These are phyloP conservation scores for Colletotrichum neosansevieriae DNA, from an alignment of 2,329 filamentous ascomycete species.

Conservation along the genomic window DNA sequence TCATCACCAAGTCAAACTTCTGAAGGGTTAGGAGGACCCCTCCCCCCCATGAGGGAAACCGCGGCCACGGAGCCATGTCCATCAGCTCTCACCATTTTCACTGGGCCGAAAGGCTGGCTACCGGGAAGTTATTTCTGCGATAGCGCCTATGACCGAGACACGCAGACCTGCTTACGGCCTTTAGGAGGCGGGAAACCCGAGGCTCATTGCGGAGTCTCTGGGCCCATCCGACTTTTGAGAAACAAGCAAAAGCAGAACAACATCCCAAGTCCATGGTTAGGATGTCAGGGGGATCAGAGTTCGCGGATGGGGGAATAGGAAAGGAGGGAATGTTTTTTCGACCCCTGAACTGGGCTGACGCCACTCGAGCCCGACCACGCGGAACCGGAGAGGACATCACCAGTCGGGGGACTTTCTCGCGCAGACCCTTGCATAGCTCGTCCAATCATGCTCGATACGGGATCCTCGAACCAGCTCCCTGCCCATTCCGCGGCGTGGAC, in stretches of 20 bases:
- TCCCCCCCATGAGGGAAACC: background rate
- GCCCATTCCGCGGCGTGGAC: constrained; percentile 23
- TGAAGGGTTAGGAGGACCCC: background rate
- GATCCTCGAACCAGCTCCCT: constrained; percentile 26
- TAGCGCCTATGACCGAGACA: constrained; percentile 29
- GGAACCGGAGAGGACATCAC: constrained; percentile 28
- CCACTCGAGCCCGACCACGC: constrained; percentile 35
- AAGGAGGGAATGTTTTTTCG: constrained; percentile 20
- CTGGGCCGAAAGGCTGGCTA: background rate
- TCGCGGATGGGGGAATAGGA: background rate
- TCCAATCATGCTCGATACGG: constrained; percentile 15
- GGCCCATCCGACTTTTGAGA: background rate
- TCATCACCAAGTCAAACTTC: background rate
- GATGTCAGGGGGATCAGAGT: background rate
- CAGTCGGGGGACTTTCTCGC: background rate
- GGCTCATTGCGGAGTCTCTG: background rate
- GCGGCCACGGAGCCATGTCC: background rate
- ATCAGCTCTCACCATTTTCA: constrained; percentile 17
- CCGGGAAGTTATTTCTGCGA: constrained; percentile 11
- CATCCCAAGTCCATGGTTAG: background rate
- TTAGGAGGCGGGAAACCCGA: constrained; percentile 10
- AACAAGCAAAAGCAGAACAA: background rate
- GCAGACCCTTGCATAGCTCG: constrained; percentile 24
- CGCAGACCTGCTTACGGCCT: constrained; percentile 31
- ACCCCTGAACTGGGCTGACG: constrained; percentile 15